phyloP scores from a whole-genome alignment of 768 basidiomycete species.

The Saitozyma podzolica region DNA sequence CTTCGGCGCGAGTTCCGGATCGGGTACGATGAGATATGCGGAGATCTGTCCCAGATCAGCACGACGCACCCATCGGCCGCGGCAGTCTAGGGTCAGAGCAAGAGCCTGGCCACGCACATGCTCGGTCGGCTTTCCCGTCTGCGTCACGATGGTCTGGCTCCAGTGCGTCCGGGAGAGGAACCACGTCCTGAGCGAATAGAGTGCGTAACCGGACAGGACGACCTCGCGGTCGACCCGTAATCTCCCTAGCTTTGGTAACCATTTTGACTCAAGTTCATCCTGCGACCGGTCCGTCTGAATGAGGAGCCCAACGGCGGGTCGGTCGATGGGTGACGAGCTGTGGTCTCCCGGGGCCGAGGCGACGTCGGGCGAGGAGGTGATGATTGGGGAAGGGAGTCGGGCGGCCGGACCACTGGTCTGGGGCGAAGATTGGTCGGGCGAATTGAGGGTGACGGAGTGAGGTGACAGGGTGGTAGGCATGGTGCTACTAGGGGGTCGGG shows the following conservation, averaged over 20 bases:
- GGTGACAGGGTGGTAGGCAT: no score
- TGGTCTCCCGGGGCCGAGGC: neutral
- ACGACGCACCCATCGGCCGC: neutral
- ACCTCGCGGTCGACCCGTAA: constrained; percentile 36
- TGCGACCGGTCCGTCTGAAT: constrained; percentile 40
- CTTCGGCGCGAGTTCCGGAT: constrained; percentile 15
- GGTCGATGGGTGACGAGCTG: no score
- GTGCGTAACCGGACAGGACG: constrained; percentile 31
- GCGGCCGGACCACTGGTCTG: neutral
- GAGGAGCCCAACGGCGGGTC: constrained; percentile 16
- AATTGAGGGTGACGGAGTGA: neutral
- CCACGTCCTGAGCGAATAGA: constrained; percentile 41
- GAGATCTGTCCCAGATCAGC: constrained; percentile 29
- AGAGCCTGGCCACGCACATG: constrained; percentile 19
- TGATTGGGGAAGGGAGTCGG: neutral
- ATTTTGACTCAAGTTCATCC: constrained; percentile 35
- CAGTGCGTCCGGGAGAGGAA: constrained; percentile 42
- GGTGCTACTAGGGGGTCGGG: no score
- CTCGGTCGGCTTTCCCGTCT: constrained; percentile 44
- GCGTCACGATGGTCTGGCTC: constrained; percentile 44
- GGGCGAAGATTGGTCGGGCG: neutral
- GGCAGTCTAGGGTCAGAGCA: neutral
- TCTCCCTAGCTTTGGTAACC: constrained; percentile 32
- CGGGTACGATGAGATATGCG: constrained; percentile 33
- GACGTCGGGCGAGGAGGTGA: neutral